Conservation (phyloP, 1,284 basidiomycete species). For the Cutaneotrichosporon sp. region DNA sequence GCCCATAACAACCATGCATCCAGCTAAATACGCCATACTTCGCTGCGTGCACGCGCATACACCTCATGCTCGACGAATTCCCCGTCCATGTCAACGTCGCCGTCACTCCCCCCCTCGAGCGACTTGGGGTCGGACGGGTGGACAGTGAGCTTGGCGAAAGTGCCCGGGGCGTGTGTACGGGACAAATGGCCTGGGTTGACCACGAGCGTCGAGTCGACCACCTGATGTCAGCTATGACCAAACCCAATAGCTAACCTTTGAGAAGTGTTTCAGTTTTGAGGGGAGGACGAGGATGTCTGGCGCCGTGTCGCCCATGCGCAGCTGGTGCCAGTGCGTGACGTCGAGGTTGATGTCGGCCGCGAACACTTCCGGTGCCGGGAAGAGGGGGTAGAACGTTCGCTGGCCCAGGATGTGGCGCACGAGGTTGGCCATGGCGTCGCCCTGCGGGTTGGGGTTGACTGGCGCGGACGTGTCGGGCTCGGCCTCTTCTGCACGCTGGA, state of each 20-base stretch:
- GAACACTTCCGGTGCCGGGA: slow-evolving; percentile 71
- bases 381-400: slow-evolving; percentile 90
- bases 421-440: slow-evolving; percentile 70
- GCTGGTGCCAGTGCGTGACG: slow-evolving; percentile 59
- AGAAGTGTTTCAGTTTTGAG: slow-evolving; percentile 76
- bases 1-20: neutral
- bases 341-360: slow-evolving; percentile 79
- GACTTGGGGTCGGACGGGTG: slow-evolving; percentile 33
- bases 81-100: slow-evolving; percentile 21
- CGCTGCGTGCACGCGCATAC: slow-evolving; percentile 44
- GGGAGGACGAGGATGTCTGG: slow-evolving; percentile 83
- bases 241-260: slow-evolving; percentile 57
- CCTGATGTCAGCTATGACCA: slow-evolving; percentile 22
- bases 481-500: slow-evolving; percentile 64
- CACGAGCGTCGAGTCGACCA: slow-evolving; percentile 47
- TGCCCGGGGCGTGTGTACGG: slow-evolving; percentile 40
- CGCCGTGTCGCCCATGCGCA: slow-evolving; percentile 48
- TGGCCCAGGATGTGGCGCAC: slow-evolving; percentile 80
- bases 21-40: slow-evolving; percentile 34
- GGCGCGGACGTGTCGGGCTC: slow-evolving; percentile 51
- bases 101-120: slow-evolving; percentile 19
- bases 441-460: slow-evolving; percentile 49
- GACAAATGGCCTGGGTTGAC: slow-evolving; percentile 46
- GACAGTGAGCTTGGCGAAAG: slow-evolving; percentile 45
- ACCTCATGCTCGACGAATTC: slow-evolving; percentile 36